phyloP scores from a whole-genome alignment of 768 basidiomycete genomes.

The Cystobasidium ongulense region DNA sequence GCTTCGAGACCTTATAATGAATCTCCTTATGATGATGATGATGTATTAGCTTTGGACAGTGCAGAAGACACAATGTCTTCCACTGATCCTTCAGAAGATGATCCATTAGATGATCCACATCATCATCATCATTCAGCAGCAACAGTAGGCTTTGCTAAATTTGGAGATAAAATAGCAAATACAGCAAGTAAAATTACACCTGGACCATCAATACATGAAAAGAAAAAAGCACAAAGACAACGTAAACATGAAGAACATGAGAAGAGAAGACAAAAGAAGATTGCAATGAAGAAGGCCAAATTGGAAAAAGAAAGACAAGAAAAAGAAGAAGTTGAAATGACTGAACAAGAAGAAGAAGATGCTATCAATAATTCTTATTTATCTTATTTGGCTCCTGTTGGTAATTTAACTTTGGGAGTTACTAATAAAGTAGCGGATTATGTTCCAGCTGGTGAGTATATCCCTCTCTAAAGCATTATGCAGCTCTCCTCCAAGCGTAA shows the following conservation, averaged over 20 bases:
- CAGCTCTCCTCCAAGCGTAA: not conserved
- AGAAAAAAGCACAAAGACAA: not conserved
- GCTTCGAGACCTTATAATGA: constrained; percentile 6
- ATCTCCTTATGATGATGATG: not conserved
- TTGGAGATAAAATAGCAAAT: constrained; percentile 27
- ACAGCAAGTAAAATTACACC: constrained; percentile 4
- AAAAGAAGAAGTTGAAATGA: not conserved
- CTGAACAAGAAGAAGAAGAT: constrained; percentile 21
- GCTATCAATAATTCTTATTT: not conserved
- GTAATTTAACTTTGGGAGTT: not conserved
- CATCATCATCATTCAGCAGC: constrained; percentile 27
- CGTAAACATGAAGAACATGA: constrained; percentile 14
- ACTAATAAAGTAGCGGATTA: constrained; percentile 22
- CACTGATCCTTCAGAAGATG: constrained; percentile 9
- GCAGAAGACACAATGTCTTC: constrained; percentile 17
- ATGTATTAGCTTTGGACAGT: not conserved
- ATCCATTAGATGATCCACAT: constrained; percentile 25
- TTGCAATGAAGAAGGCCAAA: not conserved
- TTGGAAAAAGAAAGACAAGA: constrained; percentile 1
- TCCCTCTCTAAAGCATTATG: not conserved
- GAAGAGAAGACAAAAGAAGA: constrained; percentile 5
- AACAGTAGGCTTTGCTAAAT: constrained; percentile 26
- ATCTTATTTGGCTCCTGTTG: not conserved
- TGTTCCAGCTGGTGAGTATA: constrained; percentile 10
- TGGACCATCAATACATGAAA: constrained; percentile 9